These are phyloP conservation scores for Lenwebbia sp. DNA, from an alignment of 345 rosid genomes.

Conservation along the genomic window DNA sequence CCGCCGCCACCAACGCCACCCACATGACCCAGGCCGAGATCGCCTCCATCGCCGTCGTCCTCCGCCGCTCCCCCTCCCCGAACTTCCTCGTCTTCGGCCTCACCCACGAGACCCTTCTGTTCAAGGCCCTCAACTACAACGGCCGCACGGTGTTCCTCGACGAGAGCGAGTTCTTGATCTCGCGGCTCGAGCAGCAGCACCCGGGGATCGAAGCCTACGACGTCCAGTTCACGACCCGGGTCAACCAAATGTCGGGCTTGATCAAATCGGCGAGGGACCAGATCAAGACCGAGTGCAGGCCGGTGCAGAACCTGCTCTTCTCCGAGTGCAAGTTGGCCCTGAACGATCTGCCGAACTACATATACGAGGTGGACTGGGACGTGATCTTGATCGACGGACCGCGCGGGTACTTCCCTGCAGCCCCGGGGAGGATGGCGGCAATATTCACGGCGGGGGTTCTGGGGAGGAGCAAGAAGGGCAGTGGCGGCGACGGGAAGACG, in stretches of 20 bases:
- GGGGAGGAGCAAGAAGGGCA: constrained; percentile 45
- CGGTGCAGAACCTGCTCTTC: constrained; percentile 82
- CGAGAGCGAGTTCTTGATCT: constrained; percentile 56
- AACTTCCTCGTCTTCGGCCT: constrained; percentile 75
- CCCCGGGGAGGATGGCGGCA: constrained; percentile 86
- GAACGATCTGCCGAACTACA: constrained; percentile 77
- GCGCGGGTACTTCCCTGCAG: constrained; percentile 38
- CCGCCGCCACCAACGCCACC: constrained; percentile 33
- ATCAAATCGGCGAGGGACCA: constrained; percentile 24
- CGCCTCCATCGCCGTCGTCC: constrained; percentile 36
- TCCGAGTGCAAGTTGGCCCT: constrained; percentile 75
- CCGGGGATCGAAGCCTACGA: constrained; percentile 76
- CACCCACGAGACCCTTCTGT: constrained; percentile 74
- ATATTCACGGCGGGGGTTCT: constrained; percentile 74
- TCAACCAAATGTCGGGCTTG: constrained; percentile 32
- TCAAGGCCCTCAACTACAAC: constrained; percentile 57
- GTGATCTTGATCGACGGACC: constrained; percentile 78
- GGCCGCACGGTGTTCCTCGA: constrained; percentile 77
- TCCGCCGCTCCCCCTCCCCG: constrained; percentile 26
- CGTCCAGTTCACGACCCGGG: constrained; percentile 63
- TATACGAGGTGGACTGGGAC: constrained; percentile 77
- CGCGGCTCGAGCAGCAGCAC: constrained; percentile 47
- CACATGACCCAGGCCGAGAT: constrained; percentile 64
- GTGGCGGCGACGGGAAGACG: constrained; percentile 16
- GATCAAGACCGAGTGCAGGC: constrained; percentile 44